These are phyloP conservation scores for Hanseniaspora singularis DNA, from an alignment of 805 yeast genomes.

Conservation along the genomic window DNA sequence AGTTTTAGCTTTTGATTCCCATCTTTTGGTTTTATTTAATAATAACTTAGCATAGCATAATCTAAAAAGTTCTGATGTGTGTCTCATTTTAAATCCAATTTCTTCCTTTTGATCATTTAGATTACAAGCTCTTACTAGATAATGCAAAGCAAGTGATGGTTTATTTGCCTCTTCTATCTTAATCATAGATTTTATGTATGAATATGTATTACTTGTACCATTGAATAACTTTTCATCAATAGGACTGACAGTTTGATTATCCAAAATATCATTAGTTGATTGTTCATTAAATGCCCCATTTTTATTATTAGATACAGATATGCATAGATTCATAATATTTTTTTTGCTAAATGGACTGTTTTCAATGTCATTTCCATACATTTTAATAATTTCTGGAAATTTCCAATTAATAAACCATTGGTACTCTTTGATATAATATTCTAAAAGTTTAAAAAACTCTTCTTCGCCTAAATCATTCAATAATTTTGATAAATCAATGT, in stretches of 20 bases:
- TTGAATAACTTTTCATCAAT: not conserved
- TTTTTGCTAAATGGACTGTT: constrained; percentile 3
- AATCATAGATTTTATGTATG: not conserved
- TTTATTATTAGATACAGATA: not conserved
- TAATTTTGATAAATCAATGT: not conserved
- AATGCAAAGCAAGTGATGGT: not conserved
- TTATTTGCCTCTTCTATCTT: not conserved
- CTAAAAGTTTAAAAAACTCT: not conserved
- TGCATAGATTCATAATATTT: not conserved
- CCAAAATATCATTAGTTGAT: not conserved
- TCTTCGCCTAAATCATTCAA: not conserved
- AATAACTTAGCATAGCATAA: not conserved
- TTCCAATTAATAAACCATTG: constrained; percentile 4
- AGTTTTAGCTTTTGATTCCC: not conserved
- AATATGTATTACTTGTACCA: not conserved
- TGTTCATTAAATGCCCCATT: not conserved
- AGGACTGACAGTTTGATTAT: too few species aligned
- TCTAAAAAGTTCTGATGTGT: not conserved
- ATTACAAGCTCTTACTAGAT: not conserved
- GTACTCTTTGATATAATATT: not conserved
- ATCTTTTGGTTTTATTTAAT: not conserved
- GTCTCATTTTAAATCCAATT: constrained; percentile 1
- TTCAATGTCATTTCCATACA: not conserved
- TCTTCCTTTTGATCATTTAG: not conserved
- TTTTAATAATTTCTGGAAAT: not conserved